Evolutionary conservation across 352 stramenopile species (phyloP), one percentile per base, ranked within the genome.

Genomic region (Pythium rishiriense): DNA sequence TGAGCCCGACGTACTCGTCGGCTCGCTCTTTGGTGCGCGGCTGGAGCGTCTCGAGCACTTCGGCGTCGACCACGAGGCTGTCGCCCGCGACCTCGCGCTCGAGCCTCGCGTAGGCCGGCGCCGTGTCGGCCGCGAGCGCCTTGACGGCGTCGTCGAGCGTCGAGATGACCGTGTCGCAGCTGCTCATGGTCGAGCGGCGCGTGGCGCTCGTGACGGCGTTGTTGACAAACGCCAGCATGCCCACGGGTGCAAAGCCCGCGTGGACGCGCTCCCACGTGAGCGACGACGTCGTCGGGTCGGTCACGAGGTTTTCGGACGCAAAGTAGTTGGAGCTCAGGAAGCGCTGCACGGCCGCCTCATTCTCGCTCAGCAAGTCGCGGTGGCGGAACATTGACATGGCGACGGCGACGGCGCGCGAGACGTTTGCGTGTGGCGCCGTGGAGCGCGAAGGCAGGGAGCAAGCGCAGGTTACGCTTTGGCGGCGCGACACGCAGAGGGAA

Each of bases 1-100:
- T 94, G 64, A 91, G 73, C 2, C 79, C 74, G 22, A 94, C 71
- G 69, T 87, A 94, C 45, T 85, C 77, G 66, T 94, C 82, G 24
- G 81, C 81, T 1, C 64, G 78, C 62, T 88, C 73, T 58, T 91
- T 88, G 17, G 85, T 87, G 14, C 85, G 70, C 43, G 74, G 73
- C 19, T 84, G 72, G 26, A 94, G 69, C 41, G 79, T 87, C 59
- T 92, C 82, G 25, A 94, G 69, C 19, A 93, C 83, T 24, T 82
- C 64, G 6, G 81, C 85, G 58, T 91, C 81, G 26, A 90, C 73
- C 11, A 94, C 69, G 35, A 88, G 46, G 26, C 87, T 76, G 0
- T 75, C 68, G 8, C 78, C 76, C 33, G 85, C 72, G 51, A 91
- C 61, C 28, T 87, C 78, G 12, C 70, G 81, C 69, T 91, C 79